Conservation (phyloP, 768 basidiomycete species). For the Suillus brevipes region DNA sequence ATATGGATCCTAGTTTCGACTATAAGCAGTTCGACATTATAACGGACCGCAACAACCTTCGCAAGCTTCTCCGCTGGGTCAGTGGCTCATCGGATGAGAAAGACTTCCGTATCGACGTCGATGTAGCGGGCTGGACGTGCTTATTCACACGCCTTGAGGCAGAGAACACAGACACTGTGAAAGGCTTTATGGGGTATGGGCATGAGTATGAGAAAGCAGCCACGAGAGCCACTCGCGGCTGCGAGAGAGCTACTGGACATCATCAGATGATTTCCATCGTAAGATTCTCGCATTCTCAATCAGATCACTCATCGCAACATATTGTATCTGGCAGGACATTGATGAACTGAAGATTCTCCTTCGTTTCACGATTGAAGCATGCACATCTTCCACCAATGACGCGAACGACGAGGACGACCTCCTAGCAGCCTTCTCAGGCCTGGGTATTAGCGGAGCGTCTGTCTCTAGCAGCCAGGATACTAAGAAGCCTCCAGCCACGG, state of each 20-base stretch:
- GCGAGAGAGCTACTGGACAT: conserved; percentile 54
- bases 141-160: conserved; percentile 62
- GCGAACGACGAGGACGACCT: conserved; percentile 21
- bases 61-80: conserved; percentile 66
- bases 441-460: conserved; percentile 17
- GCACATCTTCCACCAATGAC: conserved; percentile 17
- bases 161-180: background rate
- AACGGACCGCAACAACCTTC: conserved; percentile 65
- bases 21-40: conserved; percentile 44
- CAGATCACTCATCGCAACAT: background rate
- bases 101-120: conserved; percentile 70
- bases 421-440: conserved; percentile 25
- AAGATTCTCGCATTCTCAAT: conserved; percentile 23
- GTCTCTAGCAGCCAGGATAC: background rate
- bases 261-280: conserved; percentile 67
- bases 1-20: conserved; percentile 26
- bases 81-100: conserved; percentile 18
- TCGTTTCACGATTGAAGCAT: conserved; percentile 56
- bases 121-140: conserved; percentile 61
- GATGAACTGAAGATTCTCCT: conserved; percentile 59
- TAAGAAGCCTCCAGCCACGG: conserved; percentile 1
- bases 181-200: conserved; percentile 47
- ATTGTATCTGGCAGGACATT: conserved; percentile 44
- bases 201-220: conserved; percentile 61
- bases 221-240: conserved; percentile 48